Conservation (phyloP, 768 basidiomycete genomes). For the Tricholoma matsutake region DNA sequence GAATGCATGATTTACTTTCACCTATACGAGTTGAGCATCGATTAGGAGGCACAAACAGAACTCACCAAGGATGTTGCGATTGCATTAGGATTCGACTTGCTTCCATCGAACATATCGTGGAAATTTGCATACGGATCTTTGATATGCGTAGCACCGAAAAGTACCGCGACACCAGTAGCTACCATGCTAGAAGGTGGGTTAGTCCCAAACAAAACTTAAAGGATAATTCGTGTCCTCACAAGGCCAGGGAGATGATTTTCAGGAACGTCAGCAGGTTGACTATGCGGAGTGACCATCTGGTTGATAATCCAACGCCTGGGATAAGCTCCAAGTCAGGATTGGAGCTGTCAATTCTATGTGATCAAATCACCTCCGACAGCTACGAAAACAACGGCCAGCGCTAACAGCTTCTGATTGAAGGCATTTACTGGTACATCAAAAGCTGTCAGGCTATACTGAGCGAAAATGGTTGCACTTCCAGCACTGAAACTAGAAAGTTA, state of each 20-base stretch:
- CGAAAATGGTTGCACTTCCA: slow-evolving; percentile 35
- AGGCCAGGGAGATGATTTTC: slow-evolving; percentile 28
- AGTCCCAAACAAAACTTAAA: neutral
- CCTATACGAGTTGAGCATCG: slow-evolving; percentile 17
- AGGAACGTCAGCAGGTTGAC: slow-evolving; percentile 29
- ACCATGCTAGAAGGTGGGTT: slow-evolving; percentile 33
- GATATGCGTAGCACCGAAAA: slow-evolving; percentile 51
- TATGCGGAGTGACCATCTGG: slow-evolving; percentile 32
- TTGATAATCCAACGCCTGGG: slow-evolving; percentile 31
- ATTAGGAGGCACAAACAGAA: neutral
- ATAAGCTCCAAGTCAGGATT: neutral
- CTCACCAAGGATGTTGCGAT: slow-evolving; percentile 32
- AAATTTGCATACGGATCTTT: slow-evolving; percentile 56
- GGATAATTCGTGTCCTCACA: slow-evolving; percentile 19
- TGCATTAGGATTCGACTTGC: slow-evolving; percentile 41
- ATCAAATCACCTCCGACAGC: slow-evolving; percentile 19
- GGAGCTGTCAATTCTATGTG: neutral
- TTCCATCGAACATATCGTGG: slow-evolving; percentile 52
- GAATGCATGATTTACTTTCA: slow-evolving; percentile 33
- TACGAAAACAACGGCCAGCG: slow-evolving; percentile 22
- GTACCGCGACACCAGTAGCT: slow-evolving; percentile 54
- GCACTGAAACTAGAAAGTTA: slow-evolving; percentile 26
- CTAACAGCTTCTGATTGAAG: slow-evolving; percentile 24
- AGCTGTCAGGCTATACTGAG: slow-evolving; percentile 35
- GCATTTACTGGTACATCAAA: slow-evolving; percentile 28